Evolutionary conservation across 176 grass and related monocot species (phyloP).

Genomic region (Avena sativa): DNA sequence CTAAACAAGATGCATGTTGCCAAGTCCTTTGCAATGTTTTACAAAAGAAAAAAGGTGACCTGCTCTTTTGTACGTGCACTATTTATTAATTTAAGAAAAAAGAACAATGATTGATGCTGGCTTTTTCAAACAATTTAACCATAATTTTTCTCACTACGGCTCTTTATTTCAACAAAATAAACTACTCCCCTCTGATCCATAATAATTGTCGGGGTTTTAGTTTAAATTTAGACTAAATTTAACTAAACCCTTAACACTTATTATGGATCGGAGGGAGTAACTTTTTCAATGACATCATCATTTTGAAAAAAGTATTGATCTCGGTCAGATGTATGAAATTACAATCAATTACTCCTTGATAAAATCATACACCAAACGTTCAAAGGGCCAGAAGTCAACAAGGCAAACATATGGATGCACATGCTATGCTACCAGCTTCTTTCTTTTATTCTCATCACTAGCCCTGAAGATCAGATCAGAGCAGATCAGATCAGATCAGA

Average conservation of each 20-base stretch:
- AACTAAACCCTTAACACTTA: too few species aligned
- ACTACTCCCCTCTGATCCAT: too few species aligned
- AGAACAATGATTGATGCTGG: slow-evolving; percentile 11
- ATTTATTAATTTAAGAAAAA: not conserved
- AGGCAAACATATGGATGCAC: slow-evolving; percentile 8
- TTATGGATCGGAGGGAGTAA: too few species aligned
- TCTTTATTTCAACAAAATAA: too few species aligned
- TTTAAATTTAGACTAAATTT: too few species aligned
- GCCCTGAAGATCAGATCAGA: slow-evolving; percentile 14
- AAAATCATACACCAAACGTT: not conserved
- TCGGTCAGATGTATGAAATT: not conserved
- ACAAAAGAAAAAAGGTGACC: slow-evolving; percentile 9
- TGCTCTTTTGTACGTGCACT: slow-evolving; percentile 19
- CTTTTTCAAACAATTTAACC: not conserved
- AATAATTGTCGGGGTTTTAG: too few species aligned
- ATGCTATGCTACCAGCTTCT: slow-evolving; percentile 5
- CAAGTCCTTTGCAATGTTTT: slow-evolving; percentile 38
- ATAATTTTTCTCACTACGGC: not conserved
- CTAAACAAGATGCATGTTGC: slow-evolving; percentile 45
- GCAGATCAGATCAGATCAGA: not conserved
- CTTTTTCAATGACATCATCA: too few species aligned
- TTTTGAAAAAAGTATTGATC: too few species aligned
- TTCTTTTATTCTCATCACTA: not conserved
- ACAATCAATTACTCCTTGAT: not conserved
- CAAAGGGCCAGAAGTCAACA: not conserved